These are phyloP conservation scores for Alternaria gaisen DNA, from an alignment of 2,329 filamentous ascomycete genomes.

Conservation along the genomic window DNA sequence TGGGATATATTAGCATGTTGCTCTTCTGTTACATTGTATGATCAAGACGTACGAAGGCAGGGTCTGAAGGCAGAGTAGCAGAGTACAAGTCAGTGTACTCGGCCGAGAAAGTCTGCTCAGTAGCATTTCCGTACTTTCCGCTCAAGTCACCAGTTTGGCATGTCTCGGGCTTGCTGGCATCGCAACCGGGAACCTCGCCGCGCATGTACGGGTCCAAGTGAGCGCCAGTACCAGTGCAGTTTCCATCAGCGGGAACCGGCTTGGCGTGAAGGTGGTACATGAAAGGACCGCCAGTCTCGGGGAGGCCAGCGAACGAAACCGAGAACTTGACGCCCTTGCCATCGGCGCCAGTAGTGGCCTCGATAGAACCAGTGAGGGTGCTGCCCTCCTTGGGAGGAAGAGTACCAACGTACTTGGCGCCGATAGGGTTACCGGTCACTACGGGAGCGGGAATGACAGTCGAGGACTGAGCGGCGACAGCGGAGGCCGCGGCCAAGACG, in stretches of 20 bases:
- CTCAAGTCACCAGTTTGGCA: constrained; percentile 58
- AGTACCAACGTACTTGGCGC: constrained; percentile 51
- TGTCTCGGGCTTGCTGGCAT: constrained; percentile 46
- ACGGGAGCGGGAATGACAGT: constrained; percentile 42
- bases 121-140: constrained; percentile 56
- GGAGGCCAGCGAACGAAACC: constrained; percentile 53
- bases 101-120: constrained; percentile 37
- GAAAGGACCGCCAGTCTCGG: constrained; percentile 55
- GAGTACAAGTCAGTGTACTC: constrained; percentile 42
- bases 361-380: constrained; percentile 48
- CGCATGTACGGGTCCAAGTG: constrained; percentile 56
- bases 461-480: constrained; percentile 36
- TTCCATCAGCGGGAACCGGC: constrained; percentile 53
- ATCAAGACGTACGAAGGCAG: constrained; percentile 51
- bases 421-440: constrained; percentile 50
- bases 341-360: constrained; percentile 41
- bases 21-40: background rate
- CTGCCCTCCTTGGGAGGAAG: constrained; percentile 47
- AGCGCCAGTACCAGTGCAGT: constrained; percentile 54
- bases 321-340: constrained; percentile 54
- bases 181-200: constrained; percentile 51
- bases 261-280: constrained; percentile 58
- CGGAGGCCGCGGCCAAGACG: constrained; percentile 40
- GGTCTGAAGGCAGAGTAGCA: constrained; percentile 50
- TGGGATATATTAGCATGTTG: background rate